Evolutionary conservation across 805 yeast genomes (phyloP), one percentile per base, ranked within the genome.

Genomic region (baker's yeast (Saccharomyces cerevisiae)): DNA sequence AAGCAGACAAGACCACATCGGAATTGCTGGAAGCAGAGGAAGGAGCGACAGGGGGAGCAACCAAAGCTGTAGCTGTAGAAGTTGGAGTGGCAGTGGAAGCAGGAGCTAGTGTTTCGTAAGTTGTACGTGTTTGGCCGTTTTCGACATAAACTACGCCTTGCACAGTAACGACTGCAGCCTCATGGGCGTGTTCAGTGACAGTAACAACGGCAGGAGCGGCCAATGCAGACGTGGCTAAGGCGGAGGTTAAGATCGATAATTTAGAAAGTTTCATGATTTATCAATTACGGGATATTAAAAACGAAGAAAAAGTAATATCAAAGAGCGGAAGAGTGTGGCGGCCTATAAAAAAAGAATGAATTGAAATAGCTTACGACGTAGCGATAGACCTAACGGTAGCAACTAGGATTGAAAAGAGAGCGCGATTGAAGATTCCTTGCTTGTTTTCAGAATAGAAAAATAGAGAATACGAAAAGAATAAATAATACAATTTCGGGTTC

Each of bases 1-100:
- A 14, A 60, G 95, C 43, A 36, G 41, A 96, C 31, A 83, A 79
- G n/a, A 87, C 82, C 62, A 75, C 72, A 69, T 89, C 87, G 52
- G 84, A 81, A 69, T 95, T 88, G 57, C 85, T 79, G 53, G 84
- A 75, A 27, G 48, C 28, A 72, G 58, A 75, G 14, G 47, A 3
- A 72, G 57, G 68, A 60, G 55, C 78, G 67, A 71, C 95, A 85
- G 59, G 76, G 28, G 52, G 41, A 22, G 53, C 56, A 29, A 49
- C 31, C 24, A 53, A 47, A 17, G 50, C 49, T 9, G 54, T 47
- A 4, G 54, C 32, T 9, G 27, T 41, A 17, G 54, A 31, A n/a
- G 51, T 54, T 17, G 50, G 46, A 4, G 53, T 48, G 47, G 59
- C 51, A 14, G 54, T 29, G 26, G 57, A 24, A 17, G 57, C 51